Evolutionary conservation across 371 early-diverging fungal genomes (phyloP), one percentile per base, ranked within the genome.

Genomic region (Syncephalastrum monosporum): DNA sequence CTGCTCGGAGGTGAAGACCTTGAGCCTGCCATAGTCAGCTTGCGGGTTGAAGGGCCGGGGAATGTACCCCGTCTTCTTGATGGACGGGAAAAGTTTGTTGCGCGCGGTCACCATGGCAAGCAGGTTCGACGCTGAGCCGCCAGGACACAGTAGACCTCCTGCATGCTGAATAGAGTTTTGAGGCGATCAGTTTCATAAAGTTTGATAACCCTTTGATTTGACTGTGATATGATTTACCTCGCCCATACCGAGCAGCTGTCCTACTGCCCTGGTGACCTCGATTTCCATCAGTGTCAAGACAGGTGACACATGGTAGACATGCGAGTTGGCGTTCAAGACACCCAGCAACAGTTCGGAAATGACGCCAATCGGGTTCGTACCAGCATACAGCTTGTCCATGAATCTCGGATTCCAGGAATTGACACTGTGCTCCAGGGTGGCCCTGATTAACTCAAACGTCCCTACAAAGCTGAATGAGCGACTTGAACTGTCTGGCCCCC

Each of bases 321-420:
- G 95, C 3, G 78, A 72, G 68, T 93, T 94, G 60, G 83, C 83
- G 69, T 94, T 94, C 46, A 93, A 72, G 15, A 89, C 77, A 6
- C 82, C 86, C 29, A 88, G 59, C n/a, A 93, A 68, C 3, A 92
- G 68, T 62, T 94, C 95, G 5, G 86, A 60, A 21, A 92, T 69
- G 23, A 93, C 88, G 15, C 92, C 92, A 62, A 91, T 85, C 7
- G 92, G 89, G 46, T 88, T 87, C 0, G 90, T 83, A 3, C 90
- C 86, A 8, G 95, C 84, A 61, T 93, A 94, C 7, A 94, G 72
- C 61, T 93, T 94, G 69, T 92, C 93, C 78, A 93, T 75, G 60
- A 93, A 94, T 16, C 87, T 66, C 10, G 89, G 87, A 68, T 88
- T 86, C 85, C 88, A 89, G n/a, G 82, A 67, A 61, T 85, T 81